A percentile compares a stretch with the other conserved stretches of the same genome.
Evolutionary conservation across 805 yeast species (phyloP).

Genomic region (Debaryomyces tyrocola): DNA sequence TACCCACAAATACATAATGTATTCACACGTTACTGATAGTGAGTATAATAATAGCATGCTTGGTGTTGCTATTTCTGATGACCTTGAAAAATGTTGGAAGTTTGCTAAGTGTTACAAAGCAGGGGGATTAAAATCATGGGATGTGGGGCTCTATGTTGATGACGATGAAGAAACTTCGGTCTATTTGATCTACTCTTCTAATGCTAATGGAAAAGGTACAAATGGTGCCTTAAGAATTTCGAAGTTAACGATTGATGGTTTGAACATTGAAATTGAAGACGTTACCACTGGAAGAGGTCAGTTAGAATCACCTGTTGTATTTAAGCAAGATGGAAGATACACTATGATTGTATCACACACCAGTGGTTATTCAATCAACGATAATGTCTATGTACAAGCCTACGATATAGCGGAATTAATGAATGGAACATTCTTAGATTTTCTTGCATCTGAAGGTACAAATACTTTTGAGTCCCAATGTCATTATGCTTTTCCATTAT

Average conservation of each 20-base stretch:
- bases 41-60: neutral
- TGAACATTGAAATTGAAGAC: neutral
- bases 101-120: neutral
- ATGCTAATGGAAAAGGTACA: neutral
- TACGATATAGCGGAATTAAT: too few species aligned
- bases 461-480: too few species aligned
- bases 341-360: neutral
- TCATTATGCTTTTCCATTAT: too few species aligned
- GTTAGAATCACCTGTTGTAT: neutral
- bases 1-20: neutral
- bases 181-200: neutral
- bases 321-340: neutral
- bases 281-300: neutral
- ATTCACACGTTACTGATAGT: neutral
- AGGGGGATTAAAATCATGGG: neutral
- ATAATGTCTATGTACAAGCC: neutral
- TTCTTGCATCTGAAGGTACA: too few species aligned
- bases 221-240: neutral
- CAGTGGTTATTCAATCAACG: neutral
- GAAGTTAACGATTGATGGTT: neutral
- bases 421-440: too few species aligned
- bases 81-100: neutral
- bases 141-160: neutral
- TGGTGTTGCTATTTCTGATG: neutral
- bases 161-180: neutral